Base-by-base conservation (phyloP, 352 stramenopile genomes). In the Phytophthora sp. region DNA sequence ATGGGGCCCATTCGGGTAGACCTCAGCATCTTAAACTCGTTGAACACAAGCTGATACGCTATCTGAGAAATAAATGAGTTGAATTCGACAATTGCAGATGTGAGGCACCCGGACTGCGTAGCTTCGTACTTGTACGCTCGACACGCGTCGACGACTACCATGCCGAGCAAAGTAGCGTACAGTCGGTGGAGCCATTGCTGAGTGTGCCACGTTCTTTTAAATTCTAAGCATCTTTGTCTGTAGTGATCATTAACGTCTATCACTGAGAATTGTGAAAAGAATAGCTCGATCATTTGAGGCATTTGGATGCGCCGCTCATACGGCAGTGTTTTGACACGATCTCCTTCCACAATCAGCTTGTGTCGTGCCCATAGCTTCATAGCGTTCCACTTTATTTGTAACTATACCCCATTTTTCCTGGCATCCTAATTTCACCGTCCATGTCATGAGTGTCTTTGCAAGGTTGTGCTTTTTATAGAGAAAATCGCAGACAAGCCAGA, bases 271-370 rank as follows among this genome's bases (percentile, higher is more conserved):
- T 34, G 10, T 12, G 30, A 34, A 13, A 15, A 34, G 13, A 34
- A 34, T 12, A 57, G 23, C 9, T 56, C 49, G 11, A 38, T 12
- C 49, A 46, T 46, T 27, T 46, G 35, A 17, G 49, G 49, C 6
- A 32, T 32, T 7, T 23, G 28, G 2, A 56, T 31, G 17, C 24
- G 32, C 18, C 26, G 15, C 5, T 56, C 34, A 24, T 46, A 48
- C 24, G 27, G 34, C 20, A 46, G 15, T 5, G 35, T 46, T 27
- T 30, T 23, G 4, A 44, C n/a, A n/a, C 44, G 21, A 13, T 34
- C 32, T 5, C 23, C n/a, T 6, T 38, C 27, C 3, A 54, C 12
- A 24, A 35, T 32, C 9, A 38, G n/a, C 23, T 30, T 27, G 24
- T 41, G 27, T 28, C 27, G 17, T 32, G n/a, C n/a, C n/a, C n/a